Base-by-base conservation (phyloP, 2,329 filamentous ascomycete species). In the Ophiocordyceps polyrhachis-furcata region DNA sequence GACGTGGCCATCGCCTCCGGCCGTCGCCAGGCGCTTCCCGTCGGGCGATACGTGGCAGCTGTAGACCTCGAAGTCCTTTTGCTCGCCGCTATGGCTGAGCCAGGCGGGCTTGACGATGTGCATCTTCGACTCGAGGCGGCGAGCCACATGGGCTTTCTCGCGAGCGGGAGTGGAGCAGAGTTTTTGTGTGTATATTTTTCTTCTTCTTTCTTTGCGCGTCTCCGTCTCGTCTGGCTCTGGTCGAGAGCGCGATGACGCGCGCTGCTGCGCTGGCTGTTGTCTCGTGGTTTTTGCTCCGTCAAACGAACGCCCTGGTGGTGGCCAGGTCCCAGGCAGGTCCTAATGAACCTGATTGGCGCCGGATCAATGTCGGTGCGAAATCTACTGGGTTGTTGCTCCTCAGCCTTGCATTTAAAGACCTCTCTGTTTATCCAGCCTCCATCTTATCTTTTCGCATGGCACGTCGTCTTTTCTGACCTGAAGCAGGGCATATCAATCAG, bases 21-120 rank as follows among this genome's bases (percentile, higher is more conserved):
- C 91, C 19, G 91, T 96, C 43, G 89, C 91, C 46, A 98, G 74
- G 51, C 91, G 79, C 58, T 79, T 81, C 52, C 89, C 91, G 66
- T 98, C 91, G 14, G 91, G 85, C 25, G 91, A 98, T 51, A 98
- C 79, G 70, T 96, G 85, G 62, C 89, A 96, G 66, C 86, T 94
- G 68, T 96, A 98, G 52, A 96, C 89, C 65, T 98, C 91, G 59
- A 93, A 93, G 61, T 96, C 88, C 60, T 95, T 96, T 62, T 93
- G 85, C 68, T 98, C 91, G 60, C 89, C 88, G 66, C 85, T 87
- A 68, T 95, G 89, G 61, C 83, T 89, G 57, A 96, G 79, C 88
- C 89, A 96, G 60, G 83, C 79, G 54, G 89, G 89, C 76, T 93
- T 94, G 64, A 93, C 85, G 66, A 95, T 76, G 69, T 79, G 81